phyloP scores from a whole-genome alignment of 2,329 filamentous ascomycete genomes.

The Colletotrichum sp. region DNA sequence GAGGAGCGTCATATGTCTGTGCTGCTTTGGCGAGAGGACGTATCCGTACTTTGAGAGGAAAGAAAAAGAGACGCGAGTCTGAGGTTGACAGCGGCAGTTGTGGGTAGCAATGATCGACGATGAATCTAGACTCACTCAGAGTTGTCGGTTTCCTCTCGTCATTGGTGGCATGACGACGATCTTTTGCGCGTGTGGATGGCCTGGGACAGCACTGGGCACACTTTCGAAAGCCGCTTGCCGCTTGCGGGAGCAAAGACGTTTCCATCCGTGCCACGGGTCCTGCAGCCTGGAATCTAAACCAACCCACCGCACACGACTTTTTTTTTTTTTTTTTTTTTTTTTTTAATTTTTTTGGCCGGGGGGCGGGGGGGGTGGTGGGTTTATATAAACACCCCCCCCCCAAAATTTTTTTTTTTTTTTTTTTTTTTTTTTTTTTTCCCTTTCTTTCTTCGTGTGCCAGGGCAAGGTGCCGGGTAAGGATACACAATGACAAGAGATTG shows the following conservation, averaged over 20 bases:
- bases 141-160: not conserved
- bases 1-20: not conserved
- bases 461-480: not conserved
- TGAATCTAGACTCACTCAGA: not conserved
- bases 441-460: not conserved
- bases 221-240: not conserved
- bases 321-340: not conserved
- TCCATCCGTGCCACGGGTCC: slow-evolving; percentile 10
- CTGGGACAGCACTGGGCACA: not conserved
- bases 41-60: not conserved
- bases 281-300: not conserved
- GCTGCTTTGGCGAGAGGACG: not conserved
- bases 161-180: not conserved
- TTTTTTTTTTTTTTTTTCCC: not conserved
- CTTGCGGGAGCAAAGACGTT: slow-evolving; percentile 10
- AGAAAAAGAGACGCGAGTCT: not conserved
- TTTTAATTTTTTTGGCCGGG: too few relatives aligned
- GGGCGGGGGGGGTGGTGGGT: too few relatives aligned
- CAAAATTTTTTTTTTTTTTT: not conserved
- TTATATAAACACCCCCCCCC: too few relatives aligned
- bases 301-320: not conserved
- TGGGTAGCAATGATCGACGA: not conserved
- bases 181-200: not conserved
- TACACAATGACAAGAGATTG: not conserved
- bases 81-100: not conserved